Evolutionary conservation across 2,329 filamentous ascomycete genomes (phyloP).

Genomic region (Fragosphaeria purpurea): DNA sequence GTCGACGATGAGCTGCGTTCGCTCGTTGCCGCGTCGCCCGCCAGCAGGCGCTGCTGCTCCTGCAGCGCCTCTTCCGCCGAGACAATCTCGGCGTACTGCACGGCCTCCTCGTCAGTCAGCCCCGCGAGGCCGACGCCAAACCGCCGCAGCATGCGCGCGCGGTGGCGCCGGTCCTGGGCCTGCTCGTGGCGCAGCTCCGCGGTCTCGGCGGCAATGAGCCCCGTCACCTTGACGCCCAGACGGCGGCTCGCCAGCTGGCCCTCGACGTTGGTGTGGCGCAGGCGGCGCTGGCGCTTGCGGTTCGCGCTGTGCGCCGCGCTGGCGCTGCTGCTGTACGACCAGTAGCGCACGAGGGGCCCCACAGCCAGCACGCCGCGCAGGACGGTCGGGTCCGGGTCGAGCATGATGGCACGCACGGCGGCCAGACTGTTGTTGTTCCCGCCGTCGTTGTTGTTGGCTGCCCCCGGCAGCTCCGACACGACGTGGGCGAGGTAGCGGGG

Average conservation of each 20-base stretch:
- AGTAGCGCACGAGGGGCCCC: conserved; percentile 80
- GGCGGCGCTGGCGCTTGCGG: conserved; percentile 71
- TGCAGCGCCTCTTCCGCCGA: conserved; percentile 53
- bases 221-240: conserved; percentile 59
- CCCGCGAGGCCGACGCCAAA: conserved; percentile 74
- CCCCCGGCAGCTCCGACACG: conserved; percentile 51
- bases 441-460: conserved; percentile 33
- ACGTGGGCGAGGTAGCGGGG: conserved; percentile 56
- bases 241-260: conserved; percentile 40
- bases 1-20: not conserved
- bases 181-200: conserved; percentile 69
- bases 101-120: conserved; percentile 54
- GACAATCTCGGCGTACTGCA: conserved; percentile 56
- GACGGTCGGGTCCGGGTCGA: conserved; percentile 80
- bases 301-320: conserved; percentile 61
- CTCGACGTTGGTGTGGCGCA: conserved; percentile 55
- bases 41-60: conserved; percentile 40
- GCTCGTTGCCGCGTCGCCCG: conserved; percentile 13
- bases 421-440: conserved; percentile 37
- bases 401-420: conserved; percentile 69
- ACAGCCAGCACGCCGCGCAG: conserved; percentile 81
- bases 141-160: conserved; percentile 60
- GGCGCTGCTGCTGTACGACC: conserved; percentile 91
- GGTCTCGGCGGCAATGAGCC: conserved; percentile 80
- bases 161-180: conserved; percentile 54